Evolutionary conservation across 2,329 filamentous ascomycete genomes (phyloP), one percentile per base, ranked within the genome.

Genomic region (Raffaelea ambrosiae): DNA sequence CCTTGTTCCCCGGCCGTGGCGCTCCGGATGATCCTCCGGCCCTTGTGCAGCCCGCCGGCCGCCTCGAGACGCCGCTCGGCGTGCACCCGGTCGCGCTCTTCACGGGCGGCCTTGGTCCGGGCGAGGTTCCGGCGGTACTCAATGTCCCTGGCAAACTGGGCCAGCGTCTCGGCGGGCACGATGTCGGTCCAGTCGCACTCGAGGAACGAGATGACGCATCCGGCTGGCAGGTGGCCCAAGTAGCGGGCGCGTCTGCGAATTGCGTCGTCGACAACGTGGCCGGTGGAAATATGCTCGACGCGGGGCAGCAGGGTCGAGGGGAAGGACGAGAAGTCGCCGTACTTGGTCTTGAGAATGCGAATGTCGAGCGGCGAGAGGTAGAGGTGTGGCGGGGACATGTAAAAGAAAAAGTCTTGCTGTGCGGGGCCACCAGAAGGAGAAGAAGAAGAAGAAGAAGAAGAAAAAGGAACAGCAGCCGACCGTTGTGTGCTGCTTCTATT

Each of bases 131-230:
- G 75, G 46, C 90, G 76, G 48, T 79, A 76, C 54, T 87, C 85
- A 46, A 93, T 84, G 51, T 95, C 88, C 0, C 72, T 67, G n/a
- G 75, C 71, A 64, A 95, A 96, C 1, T 76, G 74, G 36, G 81
- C 81, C n/a, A 96, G 70, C 3, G 87, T 76, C 44, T 87, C 83
- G 1, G 81, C 73, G 3, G 81, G 76, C 5, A 96, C 86, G 35
- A 93, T 86, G 55, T 95, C 89, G 3, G 87, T 89, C 90, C 90
- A 96, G 63, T 96, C 89, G 60, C 90, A 96, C 66, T 96, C 90
- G 1, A 96, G 66, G 58, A 95, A 95, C 55, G 77, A 88, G 39
- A 96, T 86, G 55, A 95, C 84, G 62, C 89, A 95, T n/a, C 90
- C 90, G 44, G 86, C 82, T 0, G 90, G 90, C 5, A 96, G 73